Percentiles rank a stretch among this genome's conserved stretches.
Evolutionary conservation across 495 filamentous ascomycete species (phyloP).

Genomic region (Aspergillus wentii): DNA sequence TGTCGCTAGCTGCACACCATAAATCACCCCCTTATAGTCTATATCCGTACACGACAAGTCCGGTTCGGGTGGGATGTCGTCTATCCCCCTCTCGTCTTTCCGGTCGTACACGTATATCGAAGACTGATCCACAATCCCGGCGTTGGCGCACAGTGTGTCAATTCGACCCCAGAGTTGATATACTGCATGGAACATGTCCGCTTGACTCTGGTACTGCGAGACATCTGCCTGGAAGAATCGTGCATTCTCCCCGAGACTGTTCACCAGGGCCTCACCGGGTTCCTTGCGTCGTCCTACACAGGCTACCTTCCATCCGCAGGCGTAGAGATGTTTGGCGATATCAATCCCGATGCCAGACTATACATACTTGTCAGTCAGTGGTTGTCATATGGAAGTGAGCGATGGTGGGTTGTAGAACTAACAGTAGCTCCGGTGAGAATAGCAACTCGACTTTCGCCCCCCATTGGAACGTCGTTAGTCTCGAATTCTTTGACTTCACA

Average conservation of each 20-base stretch:
- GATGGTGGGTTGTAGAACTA: too few relatives aligned
- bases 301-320: slow-evolving; percentile 22
- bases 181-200: slow-evolving; percentile 12
- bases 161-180: slow-evolving; percentile 17
- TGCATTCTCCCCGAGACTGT: slow-evolving; percentile 9
- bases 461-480: too few relatives aligned
- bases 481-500: too few relatives aligned
- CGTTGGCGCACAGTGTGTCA: slow-evolving; percentile 23
- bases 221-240: slow-evolving; percentile 19
- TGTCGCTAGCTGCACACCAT: slow-evolving; percentile 21
- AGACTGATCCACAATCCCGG: slow-evolving; percentile 20
- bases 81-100: slow-evolving; percentile 9
- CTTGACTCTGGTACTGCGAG: slow-evolving; percentile 20
- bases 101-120: slow-evolving; percentile 19
- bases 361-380: too few relatives aligned
- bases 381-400: too few relatives aligned
- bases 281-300: slow-evolving; percentile 17
- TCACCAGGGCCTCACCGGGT: slow-evolving; percentile 12
- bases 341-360: slow-evolving; percentile 28
- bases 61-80: slow-evolving; percentile 20
- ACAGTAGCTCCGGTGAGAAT: slow-evolving; percentile 18
- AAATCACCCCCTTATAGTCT: slow-evolving; percentile 26
- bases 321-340: slow-evolving; percentile 14
- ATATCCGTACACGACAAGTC: slow-evolving; percentile 20
- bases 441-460: slow-evolving; percentile 13